phyloP scores from a whole-genome alignment of 208 protist species.

The Trypanosoma melophagium region DNA sequence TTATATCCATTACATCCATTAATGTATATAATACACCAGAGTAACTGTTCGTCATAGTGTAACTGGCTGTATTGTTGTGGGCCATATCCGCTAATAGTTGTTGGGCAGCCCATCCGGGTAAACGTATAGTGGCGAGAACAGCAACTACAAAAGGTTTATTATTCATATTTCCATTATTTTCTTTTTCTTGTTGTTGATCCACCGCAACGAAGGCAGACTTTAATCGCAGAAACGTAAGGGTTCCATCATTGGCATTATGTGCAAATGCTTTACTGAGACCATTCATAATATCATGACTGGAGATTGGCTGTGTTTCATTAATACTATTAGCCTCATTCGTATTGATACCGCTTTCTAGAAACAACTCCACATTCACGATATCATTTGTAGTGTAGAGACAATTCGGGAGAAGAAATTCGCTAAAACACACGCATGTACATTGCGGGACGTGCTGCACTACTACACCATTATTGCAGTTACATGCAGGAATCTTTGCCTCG shows the following conservation, averaged over 20 bases:
- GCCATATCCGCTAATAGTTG: conserved; percentile 24
- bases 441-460: conserved; percentile 14
- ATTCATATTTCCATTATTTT: neutral
- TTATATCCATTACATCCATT: conserved; percentile 15
- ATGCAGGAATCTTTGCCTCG: conserved; percentile 5
- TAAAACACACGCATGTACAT: conserved; percentile 39
- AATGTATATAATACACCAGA: conserved; percentile 10
- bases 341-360: conserved; percentile 11
- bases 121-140: conserved; percentile 21
- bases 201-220: neutral
- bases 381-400: conserved; percentile 44
- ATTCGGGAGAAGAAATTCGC: conserved; percentile 38
- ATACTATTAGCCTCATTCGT: neutral
- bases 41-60: conserved; percentile 7
- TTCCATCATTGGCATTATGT: conserved; percentile 1
- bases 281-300: conserved; percentile 7
- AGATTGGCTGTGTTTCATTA: conserved; percentile 1
- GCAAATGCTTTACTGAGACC: conserved; percentile 1
- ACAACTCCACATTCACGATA: conserved; percentile 27
- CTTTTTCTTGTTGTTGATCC: neutral
- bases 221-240: neutral
- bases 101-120: conserved; percentile 45
- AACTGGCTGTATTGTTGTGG: conserved; percentile 1
- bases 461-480: conserved; percentile 38
- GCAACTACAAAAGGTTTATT: neutral